Percentiles rank a stretch among this genome's conserved stretches.
phyloP scores from a whole-genome alignment of 2,329 filamentous ascomycete species.

The Penicillium fuscoglaucum region DNA sequence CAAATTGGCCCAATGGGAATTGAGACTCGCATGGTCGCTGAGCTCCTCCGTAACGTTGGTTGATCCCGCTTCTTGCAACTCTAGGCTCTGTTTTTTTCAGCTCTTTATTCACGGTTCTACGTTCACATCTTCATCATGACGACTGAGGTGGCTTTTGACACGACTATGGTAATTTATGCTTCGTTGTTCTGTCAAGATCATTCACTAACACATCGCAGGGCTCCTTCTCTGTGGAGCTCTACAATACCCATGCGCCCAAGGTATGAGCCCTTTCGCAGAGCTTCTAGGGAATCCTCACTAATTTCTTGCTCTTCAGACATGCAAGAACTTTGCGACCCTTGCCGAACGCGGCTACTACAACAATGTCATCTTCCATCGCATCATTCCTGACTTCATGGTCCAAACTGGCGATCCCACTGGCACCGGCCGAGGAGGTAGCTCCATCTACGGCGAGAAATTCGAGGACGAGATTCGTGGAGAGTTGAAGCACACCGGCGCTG shows the following conservation, averaged over 20 bases:
- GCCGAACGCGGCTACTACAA: conserved; percentile 85
- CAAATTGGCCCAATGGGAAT: not conserved
- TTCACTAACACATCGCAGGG: conserved; percentile 57
- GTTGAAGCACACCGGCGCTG: conserved; percentile 89
- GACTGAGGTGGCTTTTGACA: conserved; percentile 77
- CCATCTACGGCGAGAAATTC: conserved; percentile 92
- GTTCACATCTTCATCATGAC: conserved; percentile 56
- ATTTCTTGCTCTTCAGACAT: conserved; percentile 56
- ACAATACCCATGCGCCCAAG: conserved; percentile 80
- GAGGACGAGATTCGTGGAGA: conserved; percentile 80
- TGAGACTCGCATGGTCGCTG: not conserved
- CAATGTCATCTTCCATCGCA: conserved; percentile 81
- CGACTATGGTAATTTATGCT: conserved; percentile 67
- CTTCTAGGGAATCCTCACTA: conserved; percentile 13
- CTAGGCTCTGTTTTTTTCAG: not conserved
- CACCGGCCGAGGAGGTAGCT: conserved; percentile 82
- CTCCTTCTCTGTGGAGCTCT: conserved; percentile 82
- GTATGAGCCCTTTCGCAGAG: conserved; percentile 31
- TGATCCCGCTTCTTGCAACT: conserved; percentile 9
- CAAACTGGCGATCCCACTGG: conserved; percentile 94
- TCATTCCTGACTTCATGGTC: conserved; percentile 95
- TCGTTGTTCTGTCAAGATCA: not conserved
- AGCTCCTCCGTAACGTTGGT: not conserved
- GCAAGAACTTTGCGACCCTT: conserved; percentile 83
- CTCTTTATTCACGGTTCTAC: not conserved